Base-by-base conservation (phyloP, 768 basidiomycete species). In the Macrolepiota fuliginosa region DNA sequence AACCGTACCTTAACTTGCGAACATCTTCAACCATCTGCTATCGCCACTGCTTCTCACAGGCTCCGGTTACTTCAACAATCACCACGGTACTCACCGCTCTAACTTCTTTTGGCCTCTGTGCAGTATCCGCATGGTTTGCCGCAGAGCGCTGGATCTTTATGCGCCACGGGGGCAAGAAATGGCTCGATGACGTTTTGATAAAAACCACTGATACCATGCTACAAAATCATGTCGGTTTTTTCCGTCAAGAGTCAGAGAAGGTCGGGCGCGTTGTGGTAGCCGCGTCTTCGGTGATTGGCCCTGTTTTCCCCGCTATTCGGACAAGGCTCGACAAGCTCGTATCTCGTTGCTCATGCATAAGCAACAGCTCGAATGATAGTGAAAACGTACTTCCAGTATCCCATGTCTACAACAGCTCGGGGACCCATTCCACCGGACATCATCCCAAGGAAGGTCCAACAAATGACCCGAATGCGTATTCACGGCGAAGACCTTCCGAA, bases 71-170 rank as follows among this genome's bases (percentile, higher is more conserved):
- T 0, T 87, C 85, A 25, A 86, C 83, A 0, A 79, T 92, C 62
- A 91, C 90, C 15, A 88, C 91, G 5, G 84, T 92, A 37, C 83
- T 92, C 65, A 92, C 90, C 37, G 79, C 85, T 2, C 85, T 88
- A 70, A 90, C 88, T 12, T 87, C 84, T 11, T 87, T 89, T 65
- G 89, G 88, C 51, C 81, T 90, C 11, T 74, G 81, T 9, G 88
- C 89, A 2, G 89, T 90, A 5, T 89, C 88, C 0, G 74, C 83
- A 1, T 91, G 89, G 89, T 89, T 90, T 68, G 83, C 85, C 11
- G 86, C 83, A 3, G 89, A 91, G 68, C 82, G 85, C 10, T 87
- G 82, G 80, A 79, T 84, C 13, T 90, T 84, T 72, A 72, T 77
- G 24, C 79, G 81, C 9, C 84, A 90, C 68, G 77, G 82, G 40